Evolutionary conservation across 495 filamentous ascomycete species (phyloP).

Genomic region (Evernia prunastri): DNA sequence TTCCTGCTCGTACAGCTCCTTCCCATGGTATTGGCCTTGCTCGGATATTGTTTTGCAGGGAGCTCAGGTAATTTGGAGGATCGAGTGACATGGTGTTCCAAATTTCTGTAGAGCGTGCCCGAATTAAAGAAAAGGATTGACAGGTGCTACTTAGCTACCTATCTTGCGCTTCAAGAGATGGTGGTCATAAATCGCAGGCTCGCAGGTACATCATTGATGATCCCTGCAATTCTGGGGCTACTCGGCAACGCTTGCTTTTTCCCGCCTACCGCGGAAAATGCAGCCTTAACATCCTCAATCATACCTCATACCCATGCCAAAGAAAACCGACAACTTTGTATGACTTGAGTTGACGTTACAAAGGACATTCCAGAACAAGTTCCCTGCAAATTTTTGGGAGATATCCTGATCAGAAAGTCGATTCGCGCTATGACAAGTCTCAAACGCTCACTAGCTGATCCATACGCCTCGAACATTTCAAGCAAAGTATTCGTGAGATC

Average conservation of each 20-base stretch:
- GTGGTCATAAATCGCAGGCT: not conserved
- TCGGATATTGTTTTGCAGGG: conserved; percentile 91
- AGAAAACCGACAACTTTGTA: not conserved
- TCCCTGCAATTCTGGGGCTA: conserved; percentile 10
- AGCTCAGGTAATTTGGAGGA: conserved; percentile 81
- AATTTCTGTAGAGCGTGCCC: not conserved
- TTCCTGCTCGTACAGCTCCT: conserved; percentile 86
- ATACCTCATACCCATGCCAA: not conserved
- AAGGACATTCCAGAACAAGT: not conserved
- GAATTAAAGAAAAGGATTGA: too few relatives aligned
- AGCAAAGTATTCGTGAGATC: conserved; percentile 93
- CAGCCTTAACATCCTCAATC: not conserved
- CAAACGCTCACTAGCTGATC: conserved; percentile 67
- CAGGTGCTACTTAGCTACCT: too few relatives aligned
- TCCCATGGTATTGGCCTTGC: conserved; percentile 95
- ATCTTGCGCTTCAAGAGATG: too few relatives aligned
- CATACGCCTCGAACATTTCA: conserved; percentile 66
- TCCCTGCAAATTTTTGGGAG: not conserved
- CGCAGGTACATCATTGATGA: not conserved
- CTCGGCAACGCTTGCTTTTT: conserved; percentile 11
- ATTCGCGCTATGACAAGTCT: conserved; percentile 67
- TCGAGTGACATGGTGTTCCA: conserved; percentile 69
- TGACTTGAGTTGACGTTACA: not conserved
- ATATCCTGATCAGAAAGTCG: not conserved
- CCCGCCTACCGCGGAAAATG: not conserved